Evolutionary conservation across 2,329 filamentous ascomycete genomes (phyloP).

Genomic region (Helminthosporium solani): DNA sequence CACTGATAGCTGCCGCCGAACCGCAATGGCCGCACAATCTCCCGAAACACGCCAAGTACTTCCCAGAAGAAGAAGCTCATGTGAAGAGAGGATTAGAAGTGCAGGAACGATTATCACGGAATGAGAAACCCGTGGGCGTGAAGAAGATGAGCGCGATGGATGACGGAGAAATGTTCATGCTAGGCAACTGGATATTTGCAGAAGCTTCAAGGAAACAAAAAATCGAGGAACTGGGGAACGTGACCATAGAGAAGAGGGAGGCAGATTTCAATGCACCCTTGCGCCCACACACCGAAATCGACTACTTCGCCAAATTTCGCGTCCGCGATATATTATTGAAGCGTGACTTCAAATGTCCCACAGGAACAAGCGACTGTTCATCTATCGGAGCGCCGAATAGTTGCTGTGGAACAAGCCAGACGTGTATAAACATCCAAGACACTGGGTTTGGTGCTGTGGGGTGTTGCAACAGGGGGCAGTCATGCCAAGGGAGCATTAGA

Average conservation of each 20-base stretch:
- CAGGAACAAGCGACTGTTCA: slow-evolving; percentile 64
- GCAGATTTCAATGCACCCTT: background rate
- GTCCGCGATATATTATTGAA: slow-evolving; percentile 46
- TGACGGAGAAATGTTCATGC: slow-evolving; percentile 71
- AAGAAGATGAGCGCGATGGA: slow-evolving; percentile 68
- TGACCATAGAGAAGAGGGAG: slow-evolving; percentile 1
- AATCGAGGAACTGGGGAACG: slow-evolving; percentile 18
- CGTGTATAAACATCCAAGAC: slow-evolving; percentile 65
- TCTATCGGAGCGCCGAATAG: slow-evolving; percentile 66
- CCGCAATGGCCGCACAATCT: slow-evolving; percentile 50
- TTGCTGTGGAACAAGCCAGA: slow-evolving; percentile 68
- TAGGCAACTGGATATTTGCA: slow-evolving; percentile 61
- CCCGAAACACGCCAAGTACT: slow-evolving; percentile 49
- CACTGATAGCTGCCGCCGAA: slow-evolving; percentile 27
- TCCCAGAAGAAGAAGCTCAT: slow-evolving; percentile 48
- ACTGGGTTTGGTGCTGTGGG: slow-evolving; percentile 67
- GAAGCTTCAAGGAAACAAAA: slow-evolving; percentile 3
- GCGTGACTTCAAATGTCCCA: slow-evolving; percentile 66
- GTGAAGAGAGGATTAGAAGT: slow-evolving; percentile 45
- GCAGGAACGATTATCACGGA: slow-evolving; percentile 39
- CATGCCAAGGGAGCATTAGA: slow-evolving; percentile 64
- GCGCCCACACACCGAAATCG: slow-evolving; percentile 27
- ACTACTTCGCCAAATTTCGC: slow-evolving; percentile 40
- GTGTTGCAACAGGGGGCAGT: slow-evolving; percentile 68
- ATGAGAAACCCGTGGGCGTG: slow-evolving; percentile 59